Base-by-base conservation (phyloP, 306 rosid genomes). In the Vachellia collinsii region DNA sequence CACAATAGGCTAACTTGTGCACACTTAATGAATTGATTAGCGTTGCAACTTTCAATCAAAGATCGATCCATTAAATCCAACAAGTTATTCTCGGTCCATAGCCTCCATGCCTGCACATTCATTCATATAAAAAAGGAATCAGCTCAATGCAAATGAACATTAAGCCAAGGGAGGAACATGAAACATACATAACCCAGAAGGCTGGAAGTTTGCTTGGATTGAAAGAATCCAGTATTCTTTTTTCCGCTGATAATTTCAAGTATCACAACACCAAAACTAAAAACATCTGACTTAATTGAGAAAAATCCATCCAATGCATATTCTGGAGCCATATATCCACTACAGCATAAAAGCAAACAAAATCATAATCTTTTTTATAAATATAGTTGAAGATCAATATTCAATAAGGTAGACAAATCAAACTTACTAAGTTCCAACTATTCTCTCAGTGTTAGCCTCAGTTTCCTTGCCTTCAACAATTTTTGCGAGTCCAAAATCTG, bases 191-290 rank as follows among this genome's bases (percentile, higher is more conserved):
- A 77, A 75, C 90, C 79, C 56, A 86, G 22, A 62, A 91, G 97
- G 70, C 84, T 91, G 44, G 85, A 43, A 46, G 67, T 75, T 72
- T 75, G 66, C 7, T 85, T 63, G 8, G 81, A 83, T 8, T 85
- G 79, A 54, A 71, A 81, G 46, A 88, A 87, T 65, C 89, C 87
- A 0, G 89, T 82, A 70, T 88, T 88, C 84, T 25, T 81, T 82
- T 78, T 91, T 11, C 90, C 92, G 0, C 93, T 81, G 1, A 91
- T 66, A 67, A 91, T 83, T 80, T 89, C 92, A 8, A 91, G 77
- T 1, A 91, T 34, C 7, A 91, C 87, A 19, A 89, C 87, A 0
- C 96, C 93, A 25, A 88, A 91, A 54, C 96, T 88, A 70, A 85
- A 89, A 8, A 85, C 88, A 12, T 89, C 93, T 0, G 87, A 88